Evolutionary conservation across 169 alveolate species (phyloP).

Genomic region (Plasmodium fragile): DNA sequence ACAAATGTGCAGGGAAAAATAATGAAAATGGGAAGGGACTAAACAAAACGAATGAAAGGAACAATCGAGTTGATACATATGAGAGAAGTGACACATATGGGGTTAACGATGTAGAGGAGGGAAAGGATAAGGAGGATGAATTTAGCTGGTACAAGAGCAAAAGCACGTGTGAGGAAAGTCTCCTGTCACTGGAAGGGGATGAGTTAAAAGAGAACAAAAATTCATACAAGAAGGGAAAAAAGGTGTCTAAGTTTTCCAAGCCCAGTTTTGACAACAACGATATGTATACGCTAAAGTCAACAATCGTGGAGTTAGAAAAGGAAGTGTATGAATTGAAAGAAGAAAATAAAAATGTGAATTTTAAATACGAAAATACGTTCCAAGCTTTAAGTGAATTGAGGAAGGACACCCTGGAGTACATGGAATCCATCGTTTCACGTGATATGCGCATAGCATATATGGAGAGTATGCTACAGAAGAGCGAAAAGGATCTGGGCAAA

Average conservation of each 20-base stretch:
- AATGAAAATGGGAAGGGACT: background rate
- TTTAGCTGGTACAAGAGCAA: constrained; percentile 27
- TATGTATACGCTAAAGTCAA: constrained; percentile 38
- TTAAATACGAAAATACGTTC: constrained; percentile 75
- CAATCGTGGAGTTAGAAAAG: constrained; percentile 62
- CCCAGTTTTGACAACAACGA: constrained; percentile 18
- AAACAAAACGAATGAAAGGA: constrained; percentile 9
- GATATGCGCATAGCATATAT: constrained; percentile 75
- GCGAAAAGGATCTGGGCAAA: constrained; percentile 68
- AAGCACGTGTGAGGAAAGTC: constrained; percentile 9
- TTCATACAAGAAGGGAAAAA: background rate
- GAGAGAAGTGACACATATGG: background rate
- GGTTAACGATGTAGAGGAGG: background rate
- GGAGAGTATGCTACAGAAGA: constrained; percentile 72
- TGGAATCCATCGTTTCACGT: constrained; percentile 77
- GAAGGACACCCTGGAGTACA: constrained; percentile 75
- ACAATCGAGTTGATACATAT: background rate
- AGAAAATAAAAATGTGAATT: constrained; percentile 69
- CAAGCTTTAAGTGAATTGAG: constrained; percentile 70
- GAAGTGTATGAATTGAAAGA: constrained; percentile 66
- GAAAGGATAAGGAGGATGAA: constrained; percentile 14
- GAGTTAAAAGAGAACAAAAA: background rate
- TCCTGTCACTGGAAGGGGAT: background rate
- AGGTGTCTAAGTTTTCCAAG: background rate
- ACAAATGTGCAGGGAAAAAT: background rate